Conservation (phyloP, 2,329 filamentous ascomycete species). For the Penicillium sp. region DNA sequence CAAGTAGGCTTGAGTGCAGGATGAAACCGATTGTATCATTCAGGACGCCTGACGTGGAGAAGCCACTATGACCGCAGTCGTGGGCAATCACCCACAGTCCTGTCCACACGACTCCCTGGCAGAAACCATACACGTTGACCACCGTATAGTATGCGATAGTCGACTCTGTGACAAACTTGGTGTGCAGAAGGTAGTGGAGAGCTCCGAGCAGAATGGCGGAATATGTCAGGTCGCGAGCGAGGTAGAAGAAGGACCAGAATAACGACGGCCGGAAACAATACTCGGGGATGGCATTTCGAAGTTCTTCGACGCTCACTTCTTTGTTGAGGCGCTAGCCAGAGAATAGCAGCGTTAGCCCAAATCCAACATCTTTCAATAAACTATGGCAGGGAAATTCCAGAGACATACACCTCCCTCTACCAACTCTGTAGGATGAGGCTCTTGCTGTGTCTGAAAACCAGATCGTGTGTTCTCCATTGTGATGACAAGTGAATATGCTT, state of each 20-base stretch:
- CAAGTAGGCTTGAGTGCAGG: slow-evolving; percentile 63
- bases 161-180: background rate
- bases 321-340: background rate
- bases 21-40: slow-evolving; percentile 64
- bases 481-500: background rate
- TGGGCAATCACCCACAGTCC: slow-evolving; percentile 43
- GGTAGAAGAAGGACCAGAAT: slow-evolving; percentile 2
- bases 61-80: slow-evolving; percentile 68
- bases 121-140: background rate
- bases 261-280: slow-evolving; percentile 1
- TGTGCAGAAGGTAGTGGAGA: background rate
- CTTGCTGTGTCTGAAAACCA: background rate
- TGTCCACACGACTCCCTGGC: background rate
- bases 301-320: background rate
- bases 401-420: slow-evolving; percentile 2
- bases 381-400: too few relatives aligned
- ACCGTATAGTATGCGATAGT: background rate
- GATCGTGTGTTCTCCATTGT: background rate
- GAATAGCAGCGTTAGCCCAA: background rate
- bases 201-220: background rate
- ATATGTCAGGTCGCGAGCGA: slow-evolving; percentile 1
- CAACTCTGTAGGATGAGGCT: slow-evolving; percentile 1
- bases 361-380: background rate
- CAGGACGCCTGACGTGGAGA: slow-evolving; percentile 55
- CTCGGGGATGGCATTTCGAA: slow-evolving; percentile 1